A percentile compares a stretch with the other conserved stretches of the same genome.
phyloP scores from a whole-genome alignment of 2,329 filamentous ascomycete genomes.

The Stagonosporopsis rhizophila region DNA sequence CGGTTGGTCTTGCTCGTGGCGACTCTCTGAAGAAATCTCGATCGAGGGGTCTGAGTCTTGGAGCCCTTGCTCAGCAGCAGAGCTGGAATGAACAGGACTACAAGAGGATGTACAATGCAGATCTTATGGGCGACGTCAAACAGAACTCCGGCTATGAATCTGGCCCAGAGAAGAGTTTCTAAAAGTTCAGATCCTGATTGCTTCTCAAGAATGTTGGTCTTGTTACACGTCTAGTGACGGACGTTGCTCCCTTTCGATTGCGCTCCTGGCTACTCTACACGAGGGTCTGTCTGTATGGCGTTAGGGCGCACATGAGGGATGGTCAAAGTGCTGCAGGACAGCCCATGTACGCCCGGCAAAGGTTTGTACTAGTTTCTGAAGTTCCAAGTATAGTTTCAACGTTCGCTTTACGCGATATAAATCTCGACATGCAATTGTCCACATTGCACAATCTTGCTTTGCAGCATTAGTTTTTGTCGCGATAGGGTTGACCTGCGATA shows the following conservation, averaged over 20 bases:
- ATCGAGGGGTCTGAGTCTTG: constrained; percentile 41
- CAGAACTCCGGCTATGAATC: constrained; percentile 38
- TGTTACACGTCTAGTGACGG: neutral
- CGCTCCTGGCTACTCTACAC: neutral
- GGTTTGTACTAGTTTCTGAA: neutral
- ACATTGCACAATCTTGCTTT: neutral
- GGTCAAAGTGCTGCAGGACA: neutral
- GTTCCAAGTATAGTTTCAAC: neutral
- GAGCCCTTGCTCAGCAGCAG: constrained; percentile 38
- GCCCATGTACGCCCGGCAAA: neutral
- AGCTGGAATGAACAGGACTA: constrained; percentile 47
- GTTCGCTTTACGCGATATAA: neutral
- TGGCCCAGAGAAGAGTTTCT: constrained; percentile 17
- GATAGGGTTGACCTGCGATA: too few relatives aligned
- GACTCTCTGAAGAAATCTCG: constrained; percentile 41
- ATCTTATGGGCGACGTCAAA: constrained; percentile 33
- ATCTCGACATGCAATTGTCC: neutral
- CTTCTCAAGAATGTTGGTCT: neutral
- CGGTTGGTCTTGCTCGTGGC: constrained; percentile 29
- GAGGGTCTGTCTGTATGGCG: neutral
- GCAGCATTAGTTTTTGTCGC: neutral
- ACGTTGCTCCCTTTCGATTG: neutral
- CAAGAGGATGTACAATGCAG: constrained; percentile 40
- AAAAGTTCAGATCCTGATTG: neutral
- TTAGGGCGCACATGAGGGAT: neutral